Evolutionary conservation across 2,329 filamentous ascomycete species (phyloP).

Genomic region (Hymenoscyphus fraxineus): DNA sequence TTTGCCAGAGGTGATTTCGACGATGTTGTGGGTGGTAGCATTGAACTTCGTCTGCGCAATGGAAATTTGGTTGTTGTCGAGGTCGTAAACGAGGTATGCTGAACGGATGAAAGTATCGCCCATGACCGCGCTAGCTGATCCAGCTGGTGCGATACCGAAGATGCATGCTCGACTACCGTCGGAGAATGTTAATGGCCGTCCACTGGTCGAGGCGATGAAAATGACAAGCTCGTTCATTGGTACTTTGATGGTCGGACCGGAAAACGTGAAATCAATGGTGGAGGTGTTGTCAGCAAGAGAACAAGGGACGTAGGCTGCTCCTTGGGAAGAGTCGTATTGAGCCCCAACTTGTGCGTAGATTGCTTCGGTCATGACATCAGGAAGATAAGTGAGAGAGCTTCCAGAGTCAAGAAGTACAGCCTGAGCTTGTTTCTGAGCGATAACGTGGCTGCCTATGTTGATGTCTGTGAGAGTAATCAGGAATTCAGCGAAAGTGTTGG

Average conservation of each 20-base stretch:
- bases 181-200: constrained; percentile 47
- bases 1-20: constrained; percentile 52
- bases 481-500: constrained; percentile 57
- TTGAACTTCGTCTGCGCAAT: constrained; percentile 66
- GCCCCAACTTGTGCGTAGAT: constrained; percentile 59
- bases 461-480: constrained; percentile 65
- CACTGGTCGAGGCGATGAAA: constrained; percentile 42
- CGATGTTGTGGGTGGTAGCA: constrained; percentile 45
- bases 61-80: constrained; percentile 67
- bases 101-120: constrained; percentile 73
- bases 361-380: constrained; percentile 47
- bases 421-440: constrained; percentile 49
- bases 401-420: constrained; percentile 70
- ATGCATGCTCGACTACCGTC: constrained; percentile 57
- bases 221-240: constrained; percentile 58
- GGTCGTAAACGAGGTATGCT: constrained; percentile 72
- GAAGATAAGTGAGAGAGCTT: constrained; percentile 64
- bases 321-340: constrained; percentile 49
- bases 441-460: constrained; percentile 39
- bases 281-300: constrained; percentile 41
- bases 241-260: constrained; percentile 50
- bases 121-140: constrained; percentile 54
- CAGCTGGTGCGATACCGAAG: constrained; percentile 63
- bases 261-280: constrained; percentile 53
- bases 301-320: constrained; percentile 60